Conservation (phyloP, 805 yeast genomes). For the Pichia phayaonensis region DNA sequence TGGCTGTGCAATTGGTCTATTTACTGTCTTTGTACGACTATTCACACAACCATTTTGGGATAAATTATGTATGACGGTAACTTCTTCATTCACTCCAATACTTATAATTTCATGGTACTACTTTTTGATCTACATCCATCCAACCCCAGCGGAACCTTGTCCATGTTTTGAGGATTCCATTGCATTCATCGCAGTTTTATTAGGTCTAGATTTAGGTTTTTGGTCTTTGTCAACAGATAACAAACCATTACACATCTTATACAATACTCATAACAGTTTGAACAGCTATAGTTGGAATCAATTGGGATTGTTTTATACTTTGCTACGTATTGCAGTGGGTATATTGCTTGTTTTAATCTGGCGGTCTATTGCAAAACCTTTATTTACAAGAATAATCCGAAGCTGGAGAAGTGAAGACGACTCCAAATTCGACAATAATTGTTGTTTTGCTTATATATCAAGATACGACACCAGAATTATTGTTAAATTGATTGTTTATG, state of each 20-base stretch:
- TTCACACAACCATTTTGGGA: slow-evolving; percentile 39
- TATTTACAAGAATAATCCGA: slow-evolving; percentile 29
- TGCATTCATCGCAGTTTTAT: slow-evolving; percentile 81
- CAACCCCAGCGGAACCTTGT: slow-evolving; percentile 84
- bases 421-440: neutral
- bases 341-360: slow-evolving; percentile 55
- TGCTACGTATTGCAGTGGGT: slow-evolving; percentile 53
- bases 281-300: slow-evolving; percentile 9
- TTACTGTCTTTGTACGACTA: slow-evolving; percentile 41
- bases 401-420: neutral
- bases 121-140: slow-evolving; percentile 56
- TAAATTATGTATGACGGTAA: slow-evolving; percentile 28
- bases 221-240: slow-evolving; percentile 34
- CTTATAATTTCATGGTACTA: slow-evolving; percentile 37
- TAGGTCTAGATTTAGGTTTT: slow-evolving; percentile 64
- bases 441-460: slow-evolving; percentile 45
- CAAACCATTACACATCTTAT: slow-evolving; percentile 7
- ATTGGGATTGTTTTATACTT: slow-evolving; percentile 35
- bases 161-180: slow-evolving; percentile 96
- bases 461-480: slow-evolving; percentile 70
- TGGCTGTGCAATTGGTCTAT: slow-evolving; percentile 60
- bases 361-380: slow-evolving; percentile 68
- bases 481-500: slow-evolving; percentile 71
- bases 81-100: slow-evolving; percentile 25
- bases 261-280: slow-evolving; percentile 13